Evolutionary conservation across 1,284 basidiomycete species (phyloP).

Genomic region (Coniophora puteana): DNA sequence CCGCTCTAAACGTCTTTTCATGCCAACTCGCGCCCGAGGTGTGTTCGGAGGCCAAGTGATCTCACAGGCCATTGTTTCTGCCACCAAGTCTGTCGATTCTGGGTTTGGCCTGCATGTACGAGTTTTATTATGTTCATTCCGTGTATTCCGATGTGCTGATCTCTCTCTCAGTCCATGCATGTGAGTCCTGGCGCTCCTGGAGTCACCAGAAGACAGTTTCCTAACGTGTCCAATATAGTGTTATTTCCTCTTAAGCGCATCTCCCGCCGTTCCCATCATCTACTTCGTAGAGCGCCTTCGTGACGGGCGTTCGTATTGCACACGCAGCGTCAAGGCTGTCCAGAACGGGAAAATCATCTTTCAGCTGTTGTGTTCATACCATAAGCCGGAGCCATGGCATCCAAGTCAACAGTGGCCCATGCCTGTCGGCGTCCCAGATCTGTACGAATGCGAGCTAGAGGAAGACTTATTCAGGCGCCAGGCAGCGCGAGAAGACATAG

Average conservation of each 20-base stretch:
- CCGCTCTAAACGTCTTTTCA: slow-evolving; percentile 70
- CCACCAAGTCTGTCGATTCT: slow-evolving; percentile 69
- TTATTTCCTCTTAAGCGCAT: slow-evolving; percentile 80
- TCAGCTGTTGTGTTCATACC: slow-evolving; percentile 84
- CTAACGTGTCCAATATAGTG: slow-evolving; percentile 42
- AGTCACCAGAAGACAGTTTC: slow-evolving; percentile 3
- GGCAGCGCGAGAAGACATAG: slow-evolving; percentile 30
- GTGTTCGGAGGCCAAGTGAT: slow-evolving; percentile 93
- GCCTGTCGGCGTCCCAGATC: slow-evolving; percentile 52
- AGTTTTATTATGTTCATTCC: too few relatives aligned
- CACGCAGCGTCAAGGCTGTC: slow-evolving; percentile 66
- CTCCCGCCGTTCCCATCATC: slow-evolving; percentile 73
- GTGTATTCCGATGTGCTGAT: slow-evolving; percentile 6
- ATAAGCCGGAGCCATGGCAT: slow-evolving; percentile 75
- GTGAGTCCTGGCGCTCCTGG: slow-evolving; percentile 36
- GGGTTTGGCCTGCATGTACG: slow-evolving; percentile 70
- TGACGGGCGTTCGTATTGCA: slow-evolving; percentile 71
- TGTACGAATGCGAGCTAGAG: slow-evolving; percentile 65
- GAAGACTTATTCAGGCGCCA: slow-evolving; percentile 40
- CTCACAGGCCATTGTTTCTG: slow-evolving; percentile 80
- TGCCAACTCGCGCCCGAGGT: slow-evolving; percentile 65
- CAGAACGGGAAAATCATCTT: slow-evolving; percentile 81
- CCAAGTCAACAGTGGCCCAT: slow-evolving; percentile 62
- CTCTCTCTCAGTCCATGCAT: slow-evolving; percentile 58
- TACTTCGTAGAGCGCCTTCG: slow-evolving; percentile 87